These are phyloP conservation scores for peach (Prunus persica) DNA, from an alignment of 306 rosid species.

Conservation along the genomic window DNA sequence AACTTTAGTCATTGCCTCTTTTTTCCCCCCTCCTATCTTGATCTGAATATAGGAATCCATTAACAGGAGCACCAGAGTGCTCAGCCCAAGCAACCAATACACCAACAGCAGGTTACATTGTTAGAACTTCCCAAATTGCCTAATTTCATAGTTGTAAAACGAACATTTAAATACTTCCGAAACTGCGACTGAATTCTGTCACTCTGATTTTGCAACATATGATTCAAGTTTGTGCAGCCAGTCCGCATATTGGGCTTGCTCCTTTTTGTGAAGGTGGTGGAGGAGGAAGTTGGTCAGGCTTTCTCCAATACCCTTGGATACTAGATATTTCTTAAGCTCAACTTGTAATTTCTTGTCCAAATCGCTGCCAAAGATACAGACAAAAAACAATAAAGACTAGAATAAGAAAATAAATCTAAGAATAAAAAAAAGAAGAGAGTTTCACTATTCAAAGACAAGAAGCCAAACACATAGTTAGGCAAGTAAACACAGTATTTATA, in stretches of 20 bases:
- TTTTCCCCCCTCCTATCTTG: no score
- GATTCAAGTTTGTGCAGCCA: conserved; percentile 67
- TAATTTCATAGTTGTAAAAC: no score
- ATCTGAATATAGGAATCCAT: no score
- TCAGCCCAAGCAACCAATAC: not conserved
- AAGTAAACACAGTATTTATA: not conserved
- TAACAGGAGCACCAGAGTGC: not conserved
- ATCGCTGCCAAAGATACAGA: conserved; percentile 36
- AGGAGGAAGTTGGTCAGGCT: conserved; percentile 63
- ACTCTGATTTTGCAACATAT: conserved; percentile 27
- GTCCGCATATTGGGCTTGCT: conserved; percentile 65
- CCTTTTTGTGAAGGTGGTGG: conserved; percentile 57
- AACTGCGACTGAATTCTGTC: conserved; percentile 4
- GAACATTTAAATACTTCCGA: not conserved
- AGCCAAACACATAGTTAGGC: no score
- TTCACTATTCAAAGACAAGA: no score
- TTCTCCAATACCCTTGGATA: conserved; percentile 58
- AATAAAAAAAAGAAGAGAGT: not conserved
- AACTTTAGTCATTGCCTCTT: no score
- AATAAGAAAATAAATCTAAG: not conserved
- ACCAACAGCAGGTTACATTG: not conserved
- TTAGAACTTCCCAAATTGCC: not conserved
- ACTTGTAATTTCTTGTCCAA: conserved; percentile 45
- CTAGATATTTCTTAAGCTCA: conserved; percentile 55
- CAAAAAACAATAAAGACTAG: conserved; percentile 7